Conservation (phyloP, 2,329 filamentous ascomycete genomes). For the Cercospora sesami region DNA sequence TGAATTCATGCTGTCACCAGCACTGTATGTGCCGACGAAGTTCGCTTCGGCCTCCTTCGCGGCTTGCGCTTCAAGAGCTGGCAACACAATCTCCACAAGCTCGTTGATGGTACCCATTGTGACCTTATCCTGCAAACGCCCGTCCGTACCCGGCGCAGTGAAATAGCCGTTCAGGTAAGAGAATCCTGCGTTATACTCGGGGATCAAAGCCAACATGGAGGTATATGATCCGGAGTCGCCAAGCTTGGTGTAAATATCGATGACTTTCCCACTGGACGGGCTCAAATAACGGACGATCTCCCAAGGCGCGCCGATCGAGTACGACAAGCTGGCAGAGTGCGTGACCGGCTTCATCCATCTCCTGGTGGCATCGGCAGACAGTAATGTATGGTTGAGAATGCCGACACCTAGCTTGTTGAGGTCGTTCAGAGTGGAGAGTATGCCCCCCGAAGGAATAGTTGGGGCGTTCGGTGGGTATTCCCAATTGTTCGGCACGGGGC, state of each 20-base stretch:
- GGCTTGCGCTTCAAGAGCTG: background rate
- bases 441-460: slow-evolving; percentile 10
- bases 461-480: background rate
- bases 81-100: background rate
- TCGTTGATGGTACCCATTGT: background rate
- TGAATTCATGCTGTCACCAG: background rate
- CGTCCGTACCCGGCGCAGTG: background rate
- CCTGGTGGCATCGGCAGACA: slow-evolving; percentile 41
- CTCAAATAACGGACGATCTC: slow-evolving; percentile 41
- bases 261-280: slow-evolving; percentile 35
- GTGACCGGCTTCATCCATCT: slow-evolving; percentile 48
- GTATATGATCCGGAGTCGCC: slow-evolving; percentile 41
- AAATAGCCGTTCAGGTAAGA: slow-evolving; percentile 38
- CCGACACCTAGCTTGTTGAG: slow-evolving; percentile 9
- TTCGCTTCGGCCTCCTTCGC: background rate
- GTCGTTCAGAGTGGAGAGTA: slow-evolving; percentile 8
- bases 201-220: slow-evolving; percentile 42
- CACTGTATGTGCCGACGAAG: background rate
- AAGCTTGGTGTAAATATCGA: slow-evolving; percentile 52
- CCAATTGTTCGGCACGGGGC: background rate
- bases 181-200: slow-evolving; percentile 50
- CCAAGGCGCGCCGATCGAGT: slow-evolving; percentile 49
- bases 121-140: background rate
- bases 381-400: slow-evolving; percentile 4
- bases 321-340: slow-evolving; percentile 42